Conservation (phyloP, 352 stramenopile species). For the Halophytophthora polymorphica region DNA sequence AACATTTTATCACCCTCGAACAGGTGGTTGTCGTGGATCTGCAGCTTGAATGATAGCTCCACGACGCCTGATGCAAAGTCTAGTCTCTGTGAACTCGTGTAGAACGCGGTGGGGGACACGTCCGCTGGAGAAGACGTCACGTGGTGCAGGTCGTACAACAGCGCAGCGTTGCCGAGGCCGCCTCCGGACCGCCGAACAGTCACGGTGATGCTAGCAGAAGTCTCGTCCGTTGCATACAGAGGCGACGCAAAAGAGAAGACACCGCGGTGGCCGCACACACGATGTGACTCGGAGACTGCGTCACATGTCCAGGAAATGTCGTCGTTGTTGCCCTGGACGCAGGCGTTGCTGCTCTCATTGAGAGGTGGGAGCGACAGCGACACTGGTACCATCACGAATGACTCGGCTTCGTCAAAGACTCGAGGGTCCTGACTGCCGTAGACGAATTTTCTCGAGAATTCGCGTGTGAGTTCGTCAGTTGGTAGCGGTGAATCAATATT, state of each 20-base stretch:
- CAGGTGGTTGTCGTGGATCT: constrained; percentile 90
- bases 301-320: constrained; percentile 74
- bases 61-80: constrained; percentile 81
- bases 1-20: constrained; percentile 71
- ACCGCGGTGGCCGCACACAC: constrained; percentile 88
- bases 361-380: constrained; percentile 18
- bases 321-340: constrained; percentile 46
- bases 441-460: constrained; percentile 88
- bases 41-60: constrained; percentile 85
- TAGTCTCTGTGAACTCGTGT: constrained; percentile 81
- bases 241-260: constrained; percentile 88
- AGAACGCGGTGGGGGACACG: constrained; percentile 83
- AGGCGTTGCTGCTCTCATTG: constrained; percentile 60
- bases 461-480: constrained; percentile 83
- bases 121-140: constrained; percentile 71
- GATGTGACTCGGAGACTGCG: constrained; percentile 53
- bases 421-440: constrained; percentile 89
- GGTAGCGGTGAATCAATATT: constrained; percentile 67
- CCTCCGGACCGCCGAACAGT: constrained; percentile 86
- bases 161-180: constrained; percentile 63
- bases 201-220: constrained; percentile 65
- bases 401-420: constrained; percentile 92
- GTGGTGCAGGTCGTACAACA: constrained; percentile 86
- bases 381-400: constrained; percentile 51
- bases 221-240: constrained; percentile 81